Evolutionary conservation across 23 red algal species (phyloP).

Genomic region (Gracilaria vermiculophylla): DNA sequence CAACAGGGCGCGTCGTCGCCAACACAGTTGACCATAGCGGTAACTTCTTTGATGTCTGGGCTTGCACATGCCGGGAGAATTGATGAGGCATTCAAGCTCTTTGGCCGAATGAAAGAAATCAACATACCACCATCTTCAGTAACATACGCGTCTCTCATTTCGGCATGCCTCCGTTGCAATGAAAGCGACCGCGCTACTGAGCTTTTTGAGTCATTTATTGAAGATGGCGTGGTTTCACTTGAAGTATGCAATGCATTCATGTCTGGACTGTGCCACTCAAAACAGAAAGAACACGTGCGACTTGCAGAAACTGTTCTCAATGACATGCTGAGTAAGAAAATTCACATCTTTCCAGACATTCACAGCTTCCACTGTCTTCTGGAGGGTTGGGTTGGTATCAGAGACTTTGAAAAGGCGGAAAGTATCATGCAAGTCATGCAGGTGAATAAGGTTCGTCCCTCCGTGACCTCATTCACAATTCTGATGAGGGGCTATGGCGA

Average conservation of each 20-base stretch:
- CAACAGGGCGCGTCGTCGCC: background rate
- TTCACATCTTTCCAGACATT: background rate
- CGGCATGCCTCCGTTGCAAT: conserved; percentile 2
- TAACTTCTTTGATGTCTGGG: conserved; percentile 24
- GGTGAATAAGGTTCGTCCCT: background rate
- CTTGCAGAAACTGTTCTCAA: background rate
- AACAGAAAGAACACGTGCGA: background rate
- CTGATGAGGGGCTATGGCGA: conserved; percentile 53
- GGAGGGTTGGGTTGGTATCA: conserved; percentile 6
- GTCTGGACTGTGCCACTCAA: conserved; percentile 12
- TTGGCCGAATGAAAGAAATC: conserved; percentile 26
- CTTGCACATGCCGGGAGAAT: conserved; percentile 19
- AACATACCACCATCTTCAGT: background rate
- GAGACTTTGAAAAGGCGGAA: conserved; percentile 11
- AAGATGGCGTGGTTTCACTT: background rate
- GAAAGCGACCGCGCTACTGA: background rate
- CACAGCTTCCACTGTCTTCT: conserved; percentile 25
- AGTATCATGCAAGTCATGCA: conserved; percentile 23
- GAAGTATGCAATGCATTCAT: conserved; percentile 18
- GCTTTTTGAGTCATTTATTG: conserved; percentile 1
- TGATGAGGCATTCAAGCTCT: conserved; percentile 11
- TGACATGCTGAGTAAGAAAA: background rate
- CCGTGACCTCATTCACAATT: conserved; percentile 40
- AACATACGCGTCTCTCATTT: conserved; percentile 44
- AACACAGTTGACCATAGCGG: conserved; percentile 14